A percentile compares a stretch with the other conserved stretches of the same genome.
phyloP scores from a whole-genome alignment of 2,329 filamentous ascomycete genomes.

The Verticillium tricorpus region DNA sequence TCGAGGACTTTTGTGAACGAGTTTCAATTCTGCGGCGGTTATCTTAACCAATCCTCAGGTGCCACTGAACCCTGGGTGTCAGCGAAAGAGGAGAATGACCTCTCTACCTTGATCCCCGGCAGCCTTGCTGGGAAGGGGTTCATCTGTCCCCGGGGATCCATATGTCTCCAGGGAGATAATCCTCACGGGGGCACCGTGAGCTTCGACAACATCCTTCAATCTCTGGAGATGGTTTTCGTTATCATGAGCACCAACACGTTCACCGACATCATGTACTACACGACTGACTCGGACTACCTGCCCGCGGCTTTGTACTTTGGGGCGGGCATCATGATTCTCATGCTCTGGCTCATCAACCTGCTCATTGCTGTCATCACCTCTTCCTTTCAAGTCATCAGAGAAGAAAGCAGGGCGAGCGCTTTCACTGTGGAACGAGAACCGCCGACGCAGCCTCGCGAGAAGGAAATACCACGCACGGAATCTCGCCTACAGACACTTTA shows the following conservation, averaged over 20 bases:
- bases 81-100: slow-evolving; percentile 19
- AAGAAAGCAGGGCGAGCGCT: slow-evolving; percentile 90
- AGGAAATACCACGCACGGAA: slow-evolving; percentile 24
- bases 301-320: slow-evolving; percentile 75
- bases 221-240: slow-evolving; percentile 90
- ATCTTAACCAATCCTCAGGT: slow-evolving; percentile 59
- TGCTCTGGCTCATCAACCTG: slow-evolving; percentile 94
- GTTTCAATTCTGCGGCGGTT: slow-evolving; percentile 82
- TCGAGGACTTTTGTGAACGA: slow-evolving; percentile 55
- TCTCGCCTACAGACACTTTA: slow-evolving; percentile 65
- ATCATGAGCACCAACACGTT: slow-evolving; percentile 99
- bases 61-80: slow-evolving; percentile 58
- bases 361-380: slow-evolving; percentile 96
- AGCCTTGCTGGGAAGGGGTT: slow-evolving; percentile 69
- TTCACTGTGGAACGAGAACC: slow-evolving; percentile 72
- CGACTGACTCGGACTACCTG: slow-evolving; percentile 86
- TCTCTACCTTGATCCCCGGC: slow-evolving; percentile 43
- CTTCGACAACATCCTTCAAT: slow-evolving; percentile 93
- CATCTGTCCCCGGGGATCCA: slow-evolving; percentile 77
- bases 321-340: slow-evolving; percentile 80
- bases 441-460: slow-evolving; percentile 19
- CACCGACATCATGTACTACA: slow-evolving; percentile 89
- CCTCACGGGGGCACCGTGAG: slow-evolving; percentile 83
- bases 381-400: slow-evolving; percentile 95
- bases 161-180: slow-evolving; percentile 74